A percentile compares a stretch with the other conserved stretches of the same genome.
These are phyloP conservation scores for Amborella trichopoda DNA, from an alignment of 164 flowering plant species.

Conservation along the genomic window DNA sequence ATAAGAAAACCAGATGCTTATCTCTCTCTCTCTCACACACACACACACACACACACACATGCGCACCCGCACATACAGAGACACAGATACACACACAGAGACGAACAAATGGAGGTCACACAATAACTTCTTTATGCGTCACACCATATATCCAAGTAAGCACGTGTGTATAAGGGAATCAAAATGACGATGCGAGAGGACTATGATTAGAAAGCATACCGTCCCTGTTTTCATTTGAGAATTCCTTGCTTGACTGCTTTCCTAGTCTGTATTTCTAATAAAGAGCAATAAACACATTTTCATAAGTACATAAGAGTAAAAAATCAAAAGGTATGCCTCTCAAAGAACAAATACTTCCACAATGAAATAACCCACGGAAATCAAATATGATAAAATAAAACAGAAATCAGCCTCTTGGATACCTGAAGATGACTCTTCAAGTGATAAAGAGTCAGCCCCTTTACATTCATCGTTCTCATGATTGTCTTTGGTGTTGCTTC, in stretches of 20 bases:
- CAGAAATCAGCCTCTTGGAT: conserved; percentile 5
- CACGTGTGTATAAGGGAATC: no score
- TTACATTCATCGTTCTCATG: conserved; percentile 68
- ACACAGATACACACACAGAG: no score
- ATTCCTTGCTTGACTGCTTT: conserved; percentile 56
- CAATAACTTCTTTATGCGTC: no score
- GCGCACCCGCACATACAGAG: no score
- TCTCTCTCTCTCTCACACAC: no score
- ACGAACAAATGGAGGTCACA: no score
- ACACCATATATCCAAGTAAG: no score
- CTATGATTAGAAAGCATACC: no score
- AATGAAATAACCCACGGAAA: background rate
- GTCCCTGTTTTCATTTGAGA: conserved; percentile 38
- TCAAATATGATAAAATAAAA: background rate
- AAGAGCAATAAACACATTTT: conserved; percentile 6
- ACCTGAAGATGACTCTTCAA: conserved; percentile 88
- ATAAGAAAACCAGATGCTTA: no score
- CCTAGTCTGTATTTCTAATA: conserved; percentile 69
- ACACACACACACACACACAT: no score
- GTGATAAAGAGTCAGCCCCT: conserved; percentile 74
- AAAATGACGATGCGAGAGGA: no score
- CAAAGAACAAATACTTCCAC: no score
- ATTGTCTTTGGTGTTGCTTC: conserved; percentile 84
- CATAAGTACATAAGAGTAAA: background rate
- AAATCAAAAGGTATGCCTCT: background rate